Percentiles rank a stretch among this genome's conserved stretches.
Evolutionary conservation across 192 early-diverging fungal genomes (phyloP).

Genomic region (Coemansia sp.): DNA sequence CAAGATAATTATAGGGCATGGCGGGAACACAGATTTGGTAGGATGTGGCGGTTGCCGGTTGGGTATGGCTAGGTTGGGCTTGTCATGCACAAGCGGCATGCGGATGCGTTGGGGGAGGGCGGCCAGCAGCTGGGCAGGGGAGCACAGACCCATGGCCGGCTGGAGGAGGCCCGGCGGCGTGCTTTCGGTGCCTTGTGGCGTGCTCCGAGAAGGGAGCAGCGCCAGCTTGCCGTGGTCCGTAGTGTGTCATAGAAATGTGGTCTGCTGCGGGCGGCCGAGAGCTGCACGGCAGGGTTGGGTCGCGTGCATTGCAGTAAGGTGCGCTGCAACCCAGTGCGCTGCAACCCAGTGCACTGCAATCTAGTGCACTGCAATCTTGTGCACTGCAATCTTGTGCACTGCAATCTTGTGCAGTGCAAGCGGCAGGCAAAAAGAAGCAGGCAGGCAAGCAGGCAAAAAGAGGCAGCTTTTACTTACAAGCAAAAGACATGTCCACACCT

Average conservation of each 20-base stretch:
- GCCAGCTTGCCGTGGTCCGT: neutral
- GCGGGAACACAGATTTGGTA: neutral
- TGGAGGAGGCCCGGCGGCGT: no score
- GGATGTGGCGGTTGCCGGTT: conserved; percentile 1
- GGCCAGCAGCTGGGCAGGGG: neutral
- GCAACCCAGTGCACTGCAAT: no score
- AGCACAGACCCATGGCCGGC: neutral
- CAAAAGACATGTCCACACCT: neutral
- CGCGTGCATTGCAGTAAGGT: neutral
- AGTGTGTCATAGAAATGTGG: neutral
- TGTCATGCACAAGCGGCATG: neutral
- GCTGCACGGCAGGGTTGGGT: neutral
- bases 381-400: no score
- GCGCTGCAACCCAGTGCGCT: no score
- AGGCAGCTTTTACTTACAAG: neutral
- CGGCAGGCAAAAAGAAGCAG: no score
- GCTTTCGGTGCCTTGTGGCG: neutral
- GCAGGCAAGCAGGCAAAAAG: neutral
- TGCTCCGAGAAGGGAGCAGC: neutral
- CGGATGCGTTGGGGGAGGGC: neutral
- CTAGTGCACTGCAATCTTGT: no score
- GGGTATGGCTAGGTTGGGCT: no score
- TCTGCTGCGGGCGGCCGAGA: neutral
- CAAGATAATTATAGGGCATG: neutral
- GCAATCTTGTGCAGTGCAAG: no score